Base-by-base conservation (phyloP, 2,329 filamentous ascomycete species). In the Claviceps sorghi region DNA sequence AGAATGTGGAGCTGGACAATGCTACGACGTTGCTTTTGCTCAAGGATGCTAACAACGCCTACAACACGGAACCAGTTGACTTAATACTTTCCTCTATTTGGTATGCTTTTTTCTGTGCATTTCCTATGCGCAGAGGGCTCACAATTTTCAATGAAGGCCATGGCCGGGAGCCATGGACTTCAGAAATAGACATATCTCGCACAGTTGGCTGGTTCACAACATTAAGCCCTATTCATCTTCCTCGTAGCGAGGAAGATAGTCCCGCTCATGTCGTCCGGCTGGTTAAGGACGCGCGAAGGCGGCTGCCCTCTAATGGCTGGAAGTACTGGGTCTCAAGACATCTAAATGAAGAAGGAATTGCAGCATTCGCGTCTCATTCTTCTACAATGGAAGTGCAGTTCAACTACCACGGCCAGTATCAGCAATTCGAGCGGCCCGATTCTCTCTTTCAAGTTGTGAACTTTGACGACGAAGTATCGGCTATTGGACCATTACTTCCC, bases 171-270 rank as follows among this genome's bases (percentile, higher is more conserved):
- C 52, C 64, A 1, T 65, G 60, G 61, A 57, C 60, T 47, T 40
- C 56, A 3, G 22, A 42, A 3, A 53, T 66, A 13, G 63, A 69
- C 51, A 51, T 66, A 1, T 61, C 65, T 3, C 49, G 60, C 15
- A 69, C 66, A 1, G 64, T 69, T 1, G 68, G 67, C 11, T 70
- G 67, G 67, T 69, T 69, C 54, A 68, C 67, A 1, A 64, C 64
- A 2, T 56, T 69, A n/a, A 60, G 56, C 26, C 66, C 67, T 1
- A 52, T 65, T 6, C 49, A 52, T 2, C 30, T 55, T 15, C 34
- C 48, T 19, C 50, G 50, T 9, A 34, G 11, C 13, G 36, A 32
- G 5, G 29, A 22, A 2, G 13, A 43, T 4, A 19, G 29, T 15
- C 8, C 22, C 43, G 36, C 36, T 26, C 38, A 48, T 34, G 34